phyloP scores from a whole-genome alignment of 768 basidiomycete genomes.

The Mycena vitilis region DNA sequence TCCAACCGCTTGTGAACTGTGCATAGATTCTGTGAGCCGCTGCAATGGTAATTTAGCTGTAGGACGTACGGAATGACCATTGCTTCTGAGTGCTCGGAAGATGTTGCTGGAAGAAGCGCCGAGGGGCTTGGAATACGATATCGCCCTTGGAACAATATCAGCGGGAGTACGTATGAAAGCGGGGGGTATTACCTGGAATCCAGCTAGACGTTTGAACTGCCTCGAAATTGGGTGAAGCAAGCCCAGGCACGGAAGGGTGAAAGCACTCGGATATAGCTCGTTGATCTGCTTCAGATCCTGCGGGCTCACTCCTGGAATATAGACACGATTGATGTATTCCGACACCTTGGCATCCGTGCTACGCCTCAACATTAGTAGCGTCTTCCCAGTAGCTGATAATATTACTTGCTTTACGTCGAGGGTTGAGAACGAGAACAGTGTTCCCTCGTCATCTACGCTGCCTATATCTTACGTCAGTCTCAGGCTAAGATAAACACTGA shows the following conservation, averaged over 20 bases:
- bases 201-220: neutral
- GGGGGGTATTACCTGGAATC: neutral
- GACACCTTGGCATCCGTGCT: neutral
- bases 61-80: slow-evolving; percentile 1
- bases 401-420: neutral
- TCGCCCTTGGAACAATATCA: neutral
- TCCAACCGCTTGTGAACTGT: neutral
- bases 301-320: neutral
- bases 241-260: neutral
- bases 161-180: neutral
- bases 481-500: no score
- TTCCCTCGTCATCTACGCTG: neutral
- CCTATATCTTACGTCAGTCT: no score
- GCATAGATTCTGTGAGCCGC: neutral
- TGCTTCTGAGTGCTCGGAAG: neutral
- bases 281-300: neutral
- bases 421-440: neutral
- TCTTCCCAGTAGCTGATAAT: neutral
- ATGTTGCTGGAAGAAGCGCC: slow-evolving; percentile 12
- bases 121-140: slow-evolving; percentile 1
- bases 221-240: neutral
- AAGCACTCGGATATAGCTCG: neutral
- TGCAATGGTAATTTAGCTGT: no score
- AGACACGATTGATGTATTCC: neutral
- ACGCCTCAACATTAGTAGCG: neutral